phyloP scores from a whole-genome alignment of 768 basidiomycete species.

The Boletus rex-veris region DNA sequence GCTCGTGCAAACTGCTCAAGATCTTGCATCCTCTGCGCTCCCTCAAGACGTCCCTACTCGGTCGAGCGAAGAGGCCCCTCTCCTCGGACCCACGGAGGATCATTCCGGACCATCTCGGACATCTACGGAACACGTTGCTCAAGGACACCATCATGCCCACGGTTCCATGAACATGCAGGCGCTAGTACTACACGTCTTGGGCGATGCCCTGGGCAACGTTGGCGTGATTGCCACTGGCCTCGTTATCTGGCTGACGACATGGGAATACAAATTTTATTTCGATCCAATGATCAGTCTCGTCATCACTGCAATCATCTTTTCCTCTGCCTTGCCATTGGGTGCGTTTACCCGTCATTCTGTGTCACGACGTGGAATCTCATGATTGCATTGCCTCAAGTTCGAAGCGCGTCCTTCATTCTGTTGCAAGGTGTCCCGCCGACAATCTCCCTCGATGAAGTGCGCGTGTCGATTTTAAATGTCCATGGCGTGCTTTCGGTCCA shows the following conservation, averaged over 20 bases:
- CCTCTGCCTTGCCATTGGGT: slow-evolving; percentile 90
- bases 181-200: slow-evolving; percentile 88
- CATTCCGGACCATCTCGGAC: slow-evolving; percentile 8
- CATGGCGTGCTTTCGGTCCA: slow-evolving; percentile 83
- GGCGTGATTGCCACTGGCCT: slow-evolving; percentile 96
- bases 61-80: slow-evolving; percentile 43
- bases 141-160: slow-evolving; percentile 41
- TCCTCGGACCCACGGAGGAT: slow-evolving; percentile 28
- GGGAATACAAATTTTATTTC: slow-evolving; percentile 85
- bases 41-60: slow-evolving; percentile 5
- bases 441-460: slow-evolving; percentile 86
- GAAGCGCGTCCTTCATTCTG: slow-evolving; percentile 90
- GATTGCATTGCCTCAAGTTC: slow-evolving; percentile 44
- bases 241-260: slow-evolving; percentile 86
- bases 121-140: slow-evolving; percentile 13
- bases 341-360: slow-evolving; percentile 17
- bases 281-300: slow-evolving; percentile 92
- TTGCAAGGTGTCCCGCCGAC: slow-evolving; percentile 91
- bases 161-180: slow-evolving; percentile 99
- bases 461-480: slow-evolving; percentile 73
- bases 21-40: slow-evolving; percentile 50
- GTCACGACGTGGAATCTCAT: not conserved
- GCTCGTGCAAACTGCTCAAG: slow-evolving; percentile 79
- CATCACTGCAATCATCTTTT: slow-evolving; percentile 96
- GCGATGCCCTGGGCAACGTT: slow-evolving; percentile 96